Conservation (phyloP, 1,139 yeast species). For the Nakaseomyces sp. region DNA sequence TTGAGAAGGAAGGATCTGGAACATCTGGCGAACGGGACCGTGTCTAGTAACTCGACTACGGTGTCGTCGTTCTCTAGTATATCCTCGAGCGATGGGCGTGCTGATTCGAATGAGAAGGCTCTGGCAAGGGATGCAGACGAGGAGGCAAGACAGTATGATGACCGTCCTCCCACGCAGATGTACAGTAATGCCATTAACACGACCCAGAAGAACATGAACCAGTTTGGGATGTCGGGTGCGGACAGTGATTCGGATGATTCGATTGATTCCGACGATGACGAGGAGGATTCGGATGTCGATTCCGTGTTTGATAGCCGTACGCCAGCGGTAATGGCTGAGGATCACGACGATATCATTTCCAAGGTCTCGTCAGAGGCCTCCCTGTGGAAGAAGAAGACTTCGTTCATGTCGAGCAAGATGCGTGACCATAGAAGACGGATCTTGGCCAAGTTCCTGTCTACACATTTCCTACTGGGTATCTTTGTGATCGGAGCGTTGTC, state of each 20-base stretch:
- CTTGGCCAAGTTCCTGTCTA: conserved; percentile 10
- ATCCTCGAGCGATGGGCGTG: background rate
- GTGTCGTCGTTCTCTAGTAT: background rate
- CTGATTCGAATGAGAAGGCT: background rate
- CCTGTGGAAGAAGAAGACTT: conserved; percentile 2
- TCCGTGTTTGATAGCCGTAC: conserved; percentile 1
- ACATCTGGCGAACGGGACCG: background rate
- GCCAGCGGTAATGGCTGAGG: conserved; percentile 4
- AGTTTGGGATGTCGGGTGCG: background rate
- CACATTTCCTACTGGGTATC: conserved; percentile 10
- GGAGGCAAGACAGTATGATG: no score
- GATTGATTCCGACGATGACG: background rate
- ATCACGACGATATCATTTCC: conserved; percentile 1
- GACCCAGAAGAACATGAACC: background rate
- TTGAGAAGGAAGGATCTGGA: conserved; percentile 1
- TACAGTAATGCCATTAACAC: background rate
- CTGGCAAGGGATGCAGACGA: background rate
- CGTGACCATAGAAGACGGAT: conserved; percentile 11
- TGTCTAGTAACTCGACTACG: background rate
- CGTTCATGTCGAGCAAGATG: conserved; percentile 12
- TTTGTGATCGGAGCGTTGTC: conserved; percentile 11
- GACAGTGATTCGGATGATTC: background rate
- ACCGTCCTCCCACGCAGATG: conserved; percentile 1
- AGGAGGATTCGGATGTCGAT: background rate
- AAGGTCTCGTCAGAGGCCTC: background rate